A percentile compares a stretch with the other conserved stretches of the same genome.
Conservation (phyloP, 2,329 filamentous ascomycete genomes). For the Moelleriella libera region DNA sequence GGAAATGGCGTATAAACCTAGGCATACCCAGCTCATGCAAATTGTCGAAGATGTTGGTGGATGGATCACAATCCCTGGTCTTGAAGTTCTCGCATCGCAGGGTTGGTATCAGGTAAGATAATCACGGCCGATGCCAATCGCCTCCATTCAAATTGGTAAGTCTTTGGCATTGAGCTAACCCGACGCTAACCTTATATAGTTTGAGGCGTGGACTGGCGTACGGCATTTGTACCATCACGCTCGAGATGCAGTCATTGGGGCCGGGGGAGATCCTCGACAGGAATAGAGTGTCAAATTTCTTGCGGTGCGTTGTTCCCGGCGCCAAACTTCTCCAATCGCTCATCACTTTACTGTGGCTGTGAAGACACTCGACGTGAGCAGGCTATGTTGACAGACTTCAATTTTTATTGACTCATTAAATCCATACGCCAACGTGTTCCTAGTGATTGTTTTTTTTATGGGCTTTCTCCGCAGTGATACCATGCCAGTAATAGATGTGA, state of each 20-base stretch:
- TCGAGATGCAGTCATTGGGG: constrained; percentile 40
- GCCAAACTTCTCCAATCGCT: too few species aligned
- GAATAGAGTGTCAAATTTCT: too few species aligned
- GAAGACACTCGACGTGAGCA: too few species aligned
- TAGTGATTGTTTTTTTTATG: too few species aligned
- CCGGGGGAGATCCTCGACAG: too few species aligned
- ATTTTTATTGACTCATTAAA: too few species aligned
- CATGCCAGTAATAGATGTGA: too few species aligned
- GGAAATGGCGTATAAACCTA: constrained; percentile 95
- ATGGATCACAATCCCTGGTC: constrained; percentile 73
- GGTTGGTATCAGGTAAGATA: constrained; percentile 67
- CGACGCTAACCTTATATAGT: constrained; percentile 27
- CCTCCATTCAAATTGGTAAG: constrained; percentile 2
- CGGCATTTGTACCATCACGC: constrained; percentile 58
- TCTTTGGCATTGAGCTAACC: not conserved
- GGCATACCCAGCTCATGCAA: constrained; percentile 70
- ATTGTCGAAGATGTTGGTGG: constrained; percentile 56
- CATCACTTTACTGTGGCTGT: too few species aligned
- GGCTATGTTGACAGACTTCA: too few species aligned
- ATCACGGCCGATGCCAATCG: not conserved
- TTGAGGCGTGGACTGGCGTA: constrained; percentile 75
- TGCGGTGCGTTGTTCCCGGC: too few species aligned
- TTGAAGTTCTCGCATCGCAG: constrained; percentile 83
- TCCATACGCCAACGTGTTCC: too few species aligned
- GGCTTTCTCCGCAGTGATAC: too few species aligned